These are phyloP conservation scores for Backusella sp. DNA, from an alignment of 192 early-diverging fungal genomes.

Conservation along the genomic window DNA sequence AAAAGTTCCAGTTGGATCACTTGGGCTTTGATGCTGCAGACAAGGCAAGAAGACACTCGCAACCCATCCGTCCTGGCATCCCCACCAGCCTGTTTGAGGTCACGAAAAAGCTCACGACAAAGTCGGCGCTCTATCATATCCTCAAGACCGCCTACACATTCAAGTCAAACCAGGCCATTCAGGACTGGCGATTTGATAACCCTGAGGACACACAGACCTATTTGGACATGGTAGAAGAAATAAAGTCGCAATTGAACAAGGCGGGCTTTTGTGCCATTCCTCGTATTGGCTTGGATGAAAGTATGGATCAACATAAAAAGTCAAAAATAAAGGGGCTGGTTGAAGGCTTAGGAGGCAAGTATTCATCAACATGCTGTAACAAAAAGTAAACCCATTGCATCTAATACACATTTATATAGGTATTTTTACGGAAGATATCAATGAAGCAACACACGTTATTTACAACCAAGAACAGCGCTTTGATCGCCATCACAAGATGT, in stretches of 20 bases:
- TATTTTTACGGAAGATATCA: constrained; percentile 1
- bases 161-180: constrained; percentile 16
- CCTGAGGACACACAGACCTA: constrained; percentile 20
- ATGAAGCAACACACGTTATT: constrained; percentile 23
- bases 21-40: constrained; percentile 17
- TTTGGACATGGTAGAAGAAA: constrained; percentile 13
- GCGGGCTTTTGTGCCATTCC: constrained; percentile 17
- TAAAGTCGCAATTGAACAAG: constrained; percentile 11
- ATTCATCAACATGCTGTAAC: not conserved
- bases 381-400: too few relatives aligned
- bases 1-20: constrained; percentile 31
- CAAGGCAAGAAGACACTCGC: not conserved
- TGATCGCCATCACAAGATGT: constrained; percentile 3
- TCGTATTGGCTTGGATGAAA: constrained; percentile 10
- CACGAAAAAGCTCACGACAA: not conserved
- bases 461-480: constrained; percentile 13
- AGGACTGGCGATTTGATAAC: constrained; percentile 26
- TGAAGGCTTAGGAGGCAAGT: constrained; percentile 1
- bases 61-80: constrained; percentile 14
- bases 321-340: not conserved
- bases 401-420: not conserved
- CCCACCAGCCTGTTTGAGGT: constrained; percentile 20
- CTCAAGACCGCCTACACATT: constrained; percentile 27
- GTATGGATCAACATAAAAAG: constrained; percentile 10
- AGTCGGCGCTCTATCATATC: constrained; percentile 25